Conservation (phyloP, 1,284 basidiomycete species). For the Cutaneotrichosporon arboriforme region DNA sequence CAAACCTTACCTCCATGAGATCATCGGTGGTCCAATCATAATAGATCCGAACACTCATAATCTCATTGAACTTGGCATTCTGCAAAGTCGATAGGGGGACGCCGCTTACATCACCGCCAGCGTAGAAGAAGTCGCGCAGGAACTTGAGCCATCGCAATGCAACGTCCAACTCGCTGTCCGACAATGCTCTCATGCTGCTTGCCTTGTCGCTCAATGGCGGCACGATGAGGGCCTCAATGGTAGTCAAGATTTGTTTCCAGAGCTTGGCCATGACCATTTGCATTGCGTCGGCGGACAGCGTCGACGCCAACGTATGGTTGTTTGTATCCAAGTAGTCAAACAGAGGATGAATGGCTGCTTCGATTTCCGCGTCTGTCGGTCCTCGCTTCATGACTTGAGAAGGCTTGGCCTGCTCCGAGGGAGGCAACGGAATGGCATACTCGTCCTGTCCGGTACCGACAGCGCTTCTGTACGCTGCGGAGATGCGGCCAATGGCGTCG, state of each 20-base stretch:
- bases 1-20: conserved; percentile 64
- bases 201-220: conserved; percentile 85
- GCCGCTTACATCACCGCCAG: conserved; percentile 79
- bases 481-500: conserved; percentile 58
- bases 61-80: conserved; percentile 91
- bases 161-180: conserved; percentile 93
- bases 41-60: conserved; percentile 81
- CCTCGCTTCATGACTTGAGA: conserved; percentile 54
- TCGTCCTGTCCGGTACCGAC: conserved; percentile 57
- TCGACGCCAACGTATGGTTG: conserved; percentile 83
- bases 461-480: conserved; percentile 70
- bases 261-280: conserved; percentile 87
- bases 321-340: conserved; percentile 98
- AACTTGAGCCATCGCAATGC: conserved; percentile 99
- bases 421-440: conserved; percentile 69
- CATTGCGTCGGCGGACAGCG: conserved; percentile 76
- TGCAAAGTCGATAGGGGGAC: conserved; percentile 82
- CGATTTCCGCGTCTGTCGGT: conserved; percentile 89
- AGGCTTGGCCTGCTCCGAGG: conserved; percentile 50
- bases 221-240: conserved; percentile 83
- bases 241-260: conserved; percentile 92
- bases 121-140: conserved; percentile 90
- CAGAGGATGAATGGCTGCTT: conserved; percentile 82
- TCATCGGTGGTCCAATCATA: conserved; percentile 93
- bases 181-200: conserved; percentile 83